These are phyloP conservation scores for Pulveroboletus sp. DNA, from an alignment of 768 basidiomycete species.

Conservation along the genomic window DNA sequence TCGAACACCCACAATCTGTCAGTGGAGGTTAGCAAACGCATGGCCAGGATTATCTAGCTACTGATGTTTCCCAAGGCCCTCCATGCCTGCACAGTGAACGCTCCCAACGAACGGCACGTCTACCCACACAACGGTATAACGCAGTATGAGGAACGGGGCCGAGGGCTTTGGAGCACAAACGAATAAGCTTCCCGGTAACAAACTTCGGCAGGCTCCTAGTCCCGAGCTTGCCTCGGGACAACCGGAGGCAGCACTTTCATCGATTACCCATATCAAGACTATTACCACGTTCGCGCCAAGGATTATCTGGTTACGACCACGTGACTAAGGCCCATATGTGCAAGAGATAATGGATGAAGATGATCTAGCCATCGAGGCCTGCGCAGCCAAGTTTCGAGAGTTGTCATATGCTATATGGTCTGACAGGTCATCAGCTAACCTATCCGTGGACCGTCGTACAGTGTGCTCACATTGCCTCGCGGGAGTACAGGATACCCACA, in stretches of 20 bases:
- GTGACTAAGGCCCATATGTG: not conserved
- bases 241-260: conserved; percentile 1
- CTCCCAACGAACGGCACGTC: not conserved
- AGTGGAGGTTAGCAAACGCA: not conserved
- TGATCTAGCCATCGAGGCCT: not conserved
- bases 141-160: not conserved
- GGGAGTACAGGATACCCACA: too few species aligned
- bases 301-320: not conserved
- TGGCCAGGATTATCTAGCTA: not conserved
- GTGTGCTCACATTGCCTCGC: not conserved
- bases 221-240: not conserved
- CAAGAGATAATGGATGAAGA: not conserved
- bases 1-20: not conserved
- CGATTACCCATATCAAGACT: not conserved
- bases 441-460: conserved; percentile 4
- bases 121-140: conserved; percentile 2
- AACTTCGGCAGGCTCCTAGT: not conserved
- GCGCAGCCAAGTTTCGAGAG: not conserved
- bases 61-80: conserved; percentile 9
- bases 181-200: not conserved
- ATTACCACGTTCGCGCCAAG: not conserved
- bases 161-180: not conserved
- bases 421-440: not conserved
- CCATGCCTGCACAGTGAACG: not conserved
- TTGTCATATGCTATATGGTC: not conserved